Percentiles rank a stretch among this genome's conserved stretches.
Conservation (phyloP, 495 filamentous ascomycete genomes). For the Polyplosphaeria fusca region DNA sequence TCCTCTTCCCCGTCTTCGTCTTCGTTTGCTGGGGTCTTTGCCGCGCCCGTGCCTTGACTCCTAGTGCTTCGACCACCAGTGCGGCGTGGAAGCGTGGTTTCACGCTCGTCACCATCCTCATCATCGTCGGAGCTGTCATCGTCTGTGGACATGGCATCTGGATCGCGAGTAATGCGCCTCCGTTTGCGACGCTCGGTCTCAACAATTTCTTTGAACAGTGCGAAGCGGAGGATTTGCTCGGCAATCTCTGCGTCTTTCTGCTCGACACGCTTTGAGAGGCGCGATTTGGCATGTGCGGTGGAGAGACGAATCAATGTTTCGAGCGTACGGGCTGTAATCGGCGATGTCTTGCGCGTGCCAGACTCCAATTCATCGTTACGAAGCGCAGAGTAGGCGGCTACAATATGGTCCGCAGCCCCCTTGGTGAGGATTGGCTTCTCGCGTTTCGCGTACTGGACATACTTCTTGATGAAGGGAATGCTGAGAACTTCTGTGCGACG, state of each 20-base stretch:
- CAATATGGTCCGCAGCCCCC: slow-evolving; percentile 87
- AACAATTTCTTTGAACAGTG: slow-evolving; percentile 95
- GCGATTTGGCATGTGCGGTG: slow-evolving; percentile 91
- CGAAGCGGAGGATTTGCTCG: slow-evolving; percentile 87
- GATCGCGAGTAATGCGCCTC: slow-evolving; percentile 48
- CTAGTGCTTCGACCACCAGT: slow-evolving; percentile 53
- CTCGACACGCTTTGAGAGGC: slow-evolving; percentile 89
- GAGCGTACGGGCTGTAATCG: slow-evolving; percentile 94
- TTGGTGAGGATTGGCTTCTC: slow-evolving; percentile 89
- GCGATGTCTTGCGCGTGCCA: slow-evolving; percentile 87
- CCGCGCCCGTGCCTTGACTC: slow-evolving; percentile 20
- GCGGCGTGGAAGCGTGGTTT: slow-evolving; percentile 39
- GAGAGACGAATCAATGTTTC: slow-evolving; percentile 97
- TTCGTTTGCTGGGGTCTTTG: slow-evolving; percentile 30
- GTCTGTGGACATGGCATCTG: slow-evolving; percentile 42
- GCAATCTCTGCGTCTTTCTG: slow-evolving; percentile 85
- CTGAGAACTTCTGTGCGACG: slow-evolving; percentile 88
- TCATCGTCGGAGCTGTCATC: slow-evolving; percentile 39
- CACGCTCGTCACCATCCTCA: slow-evolving; percentile 49
- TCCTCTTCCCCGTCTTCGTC: slow-evolving; percentile 53
- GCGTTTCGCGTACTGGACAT: slow-evolving; percentile 96
- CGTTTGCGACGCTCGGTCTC: slow-evolving; percentile 80
- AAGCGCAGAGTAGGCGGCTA: slow-evolving; percentile 86
- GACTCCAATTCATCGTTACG: slow-evolving; percentile 94
- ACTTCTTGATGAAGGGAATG: slow-evolving; percentile 99